Evolutionary conservation across 1,139 yeast species (phyloP), one percentile per base, ranked within the genome.

Genomic region (Debaryomyces psychrophilus): DNA sequence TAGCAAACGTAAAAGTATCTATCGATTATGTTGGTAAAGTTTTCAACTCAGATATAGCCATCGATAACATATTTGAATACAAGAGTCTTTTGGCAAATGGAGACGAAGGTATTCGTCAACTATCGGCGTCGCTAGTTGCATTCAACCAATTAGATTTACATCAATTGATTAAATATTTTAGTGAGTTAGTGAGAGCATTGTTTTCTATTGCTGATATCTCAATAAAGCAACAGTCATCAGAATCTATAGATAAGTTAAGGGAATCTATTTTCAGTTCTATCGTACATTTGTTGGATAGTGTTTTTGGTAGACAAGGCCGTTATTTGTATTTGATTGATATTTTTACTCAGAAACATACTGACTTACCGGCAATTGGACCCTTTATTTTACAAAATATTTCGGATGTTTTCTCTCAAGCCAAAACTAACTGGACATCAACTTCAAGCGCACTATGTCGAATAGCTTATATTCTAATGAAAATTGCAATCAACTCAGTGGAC

Each of bases 1-100:
- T 77, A 55, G 87, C 83, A 6, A 68, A 74, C 36, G 68, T 85
- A 45, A 87, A 84, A 53, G 57, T 87, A 17, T 71, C 79, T 31
- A 73, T 89, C 1, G 84, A 81, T 48, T 88, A 87, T 60, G 82
- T 85, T 48, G 96, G 97, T 25, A 84, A 80, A 54, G 67, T 73
- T 12, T 86, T 72, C 66, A 87, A 87, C 58, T 70, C 83, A 15
- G 90, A 86, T 53, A 53, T 69, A 18, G 70, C 85, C 4, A 74
- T 86, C 51, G 83, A 80, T 44, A 75, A 76, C 44, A 69, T 89
- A 46, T 65, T 85, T 55, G 78, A 77, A 52, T 84, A 82, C 77
- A 82, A 72, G 50, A 64, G 73, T 43, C 67, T 75, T 31, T 77
- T 73, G 56, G 73, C 70, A 55, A 55, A 56, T 34, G 77, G 71